phyloP scores from a whole-genome alignment of 768 basidiomycete species.

The Suillus bovinus region DNA sequence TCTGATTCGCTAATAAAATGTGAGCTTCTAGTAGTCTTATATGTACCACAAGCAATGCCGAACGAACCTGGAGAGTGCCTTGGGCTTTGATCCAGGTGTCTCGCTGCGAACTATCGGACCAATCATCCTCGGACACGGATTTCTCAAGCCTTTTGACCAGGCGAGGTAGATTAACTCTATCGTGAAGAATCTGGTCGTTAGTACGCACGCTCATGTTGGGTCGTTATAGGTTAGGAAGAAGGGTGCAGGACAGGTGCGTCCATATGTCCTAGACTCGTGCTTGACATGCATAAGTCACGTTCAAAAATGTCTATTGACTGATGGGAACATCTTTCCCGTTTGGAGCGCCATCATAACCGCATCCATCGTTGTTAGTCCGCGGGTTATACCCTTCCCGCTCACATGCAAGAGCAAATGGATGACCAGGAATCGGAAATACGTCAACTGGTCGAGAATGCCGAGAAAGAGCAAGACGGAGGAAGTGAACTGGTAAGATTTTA shows the following conservation, averaged over 20 bases:
- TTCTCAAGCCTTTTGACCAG: constrained; percentile 64
- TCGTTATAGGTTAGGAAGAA: constrained; percentile 9
- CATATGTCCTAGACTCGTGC: not conserved
- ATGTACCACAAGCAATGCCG: not conserved
- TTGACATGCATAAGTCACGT: not conserved
- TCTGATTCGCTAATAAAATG: constrained; percentile 44
- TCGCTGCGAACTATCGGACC: constrained; percentile 30
- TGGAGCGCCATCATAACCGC: not conserved
- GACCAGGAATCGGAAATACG: constrained; percentile 23
- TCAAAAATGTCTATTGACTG: not conserved
- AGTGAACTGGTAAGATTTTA: constrained; percentile 38
- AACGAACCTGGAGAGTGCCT: constrained; percentile 54
- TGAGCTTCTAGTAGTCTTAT: not conserved
- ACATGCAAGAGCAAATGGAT: constrained; percentile 1
- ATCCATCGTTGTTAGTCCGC: not conserved
- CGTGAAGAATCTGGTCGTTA: constrained; percentile 43
- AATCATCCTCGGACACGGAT: constrained; percentile 39
- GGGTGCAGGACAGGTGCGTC: constrained; percentile 6
- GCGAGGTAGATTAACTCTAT: constrained; percentile 67
- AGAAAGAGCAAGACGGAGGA: constrained; percentile 38
- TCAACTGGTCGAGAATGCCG: constrained; percentile 47
- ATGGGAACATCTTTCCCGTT: constrained; percentile 28
- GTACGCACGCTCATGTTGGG: constrained; percentile 26
- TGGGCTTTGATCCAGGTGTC: constrained; percentile 57
- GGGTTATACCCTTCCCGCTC: constrained; percentile 2